A percentile compares a stretch with the other conserved stretches of the same genome.
These are phyloP conservation scores for Penicillium vulpinum DNA, from an alignment of 2,329 filamentous ascomycete genomes.

Conservation along the genomic window DNA sequence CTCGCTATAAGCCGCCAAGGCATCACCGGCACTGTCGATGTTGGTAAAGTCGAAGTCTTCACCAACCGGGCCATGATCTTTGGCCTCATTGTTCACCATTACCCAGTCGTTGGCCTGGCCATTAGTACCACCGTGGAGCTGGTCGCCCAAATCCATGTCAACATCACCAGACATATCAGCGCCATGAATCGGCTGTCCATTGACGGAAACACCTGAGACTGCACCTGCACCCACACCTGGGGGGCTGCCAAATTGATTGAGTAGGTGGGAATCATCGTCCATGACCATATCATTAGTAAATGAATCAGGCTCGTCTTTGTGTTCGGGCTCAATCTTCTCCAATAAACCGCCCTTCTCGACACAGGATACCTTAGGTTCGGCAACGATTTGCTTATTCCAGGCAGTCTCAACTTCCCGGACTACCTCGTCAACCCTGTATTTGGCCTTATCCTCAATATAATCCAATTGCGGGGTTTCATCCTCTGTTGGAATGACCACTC, in stretches of 20 bases:
- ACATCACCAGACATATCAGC: slow-evolving; percentile 28
- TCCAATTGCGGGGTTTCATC: slow-evolving; percentile 38
- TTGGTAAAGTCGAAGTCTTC: slow-evolving; percentile 49
- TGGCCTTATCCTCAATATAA: slow-evolving; percentile 45
- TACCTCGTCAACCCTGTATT: slow-evolving; percentile 65
- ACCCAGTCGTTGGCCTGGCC: slow-evolving; percentile 70
- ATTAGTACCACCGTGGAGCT: slow-evolving; percentile 38
- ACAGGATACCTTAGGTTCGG: slow-evolving; percentile 65
- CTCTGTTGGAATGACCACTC: slow-evolving; percentile 34
- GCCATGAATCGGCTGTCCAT: slow-evolving; percentile 49
- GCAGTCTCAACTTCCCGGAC: slow-evolving; percentile 71
- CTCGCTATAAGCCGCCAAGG: slow-evolving; percentile 65
- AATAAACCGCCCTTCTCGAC: slow-evolving; percentile 76
- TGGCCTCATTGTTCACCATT: slow-evolving; percentile 65
- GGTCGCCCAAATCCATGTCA: slow-evolving; percentile 57
- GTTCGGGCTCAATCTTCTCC: slow-evolving; percentile 50
- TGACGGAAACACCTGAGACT: slow-evolving; percentile 50
- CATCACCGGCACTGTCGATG: slow-evolving; percentile 69
- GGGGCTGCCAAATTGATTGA: slow-evolving; percentile 40
- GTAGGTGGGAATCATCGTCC: slow-evolving; percentile 33
- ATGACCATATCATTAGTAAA: slow-evolving; percentile 37
- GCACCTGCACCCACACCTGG: slow-evolving; percentile 15
- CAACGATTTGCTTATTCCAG: slow-evolving; percentile 66
- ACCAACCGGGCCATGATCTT: slow-evolving; percentile 39
- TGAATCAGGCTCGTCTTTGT: slow-evolving; percentile 35